Base-by-base conservation (phyloP, 2,329 filamentous ascomycete species). In the Epichloe scottii region DNA sequence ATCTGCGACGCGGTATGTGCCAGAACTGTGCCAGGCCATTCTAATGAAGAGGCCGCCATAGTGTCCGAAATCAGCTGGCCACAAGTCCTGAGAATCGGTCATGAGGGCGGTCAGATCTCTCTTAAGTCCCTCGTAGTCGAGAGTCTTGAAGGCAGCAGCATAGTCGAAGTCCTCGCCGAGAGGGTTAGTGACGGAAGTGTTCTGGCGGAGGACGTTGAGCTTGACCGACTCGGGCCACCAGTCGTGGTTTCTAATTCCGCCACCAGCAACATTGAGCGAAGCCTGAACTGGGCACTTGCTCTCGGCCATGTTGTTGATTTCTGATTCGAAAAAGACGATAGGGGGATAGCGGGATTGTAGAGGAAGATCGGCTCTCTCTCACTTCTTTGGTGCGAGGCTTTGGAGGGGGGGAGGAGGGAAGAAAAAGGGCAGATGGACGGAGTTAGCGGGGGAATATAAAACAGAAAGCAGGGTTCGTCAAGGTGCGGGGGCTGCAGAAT, bases 51-150 rank as follows among this genome's bases (percentile, higher is more conserved):
- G 76, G 66, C 85, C 85, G 57, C 85, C 85, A 59, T 89, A 90
- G 74, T 89, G 84, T 51, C 85, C 85, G 61, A 85, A 87, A 64
- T 90, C 86, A 34, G 86, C 86, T 1, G 86, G 86, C 86, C 86
- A 90, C 79, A 79, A 89, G 40, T 86, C 81, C 69, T 89, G 81
- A 2, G 84, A 89, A 64, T 87, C 81, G 48, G 85, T 89, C 82
- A 89, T 84, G 60, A 89, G 63, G 17, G 70, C 73, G n/a, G 71
- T 60, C 6, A 90, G 68, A 63, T 90, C 86, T 68, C 85, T 82
- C 79, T 89, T 89, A 73, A 88, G 87, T 46, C 82, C 72, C 4
- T 52, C 51, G 57, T 61, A 63, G 46, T 66, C 64, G 52, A 89
- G 72, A 60, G 69, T 79, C 71, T 85, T 83, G 73, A 89, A 89